Evolutionary conservation across 1,284 basidiomycete species (phyloP).

Genomic region (Moesziomyces sp.): DNA sequence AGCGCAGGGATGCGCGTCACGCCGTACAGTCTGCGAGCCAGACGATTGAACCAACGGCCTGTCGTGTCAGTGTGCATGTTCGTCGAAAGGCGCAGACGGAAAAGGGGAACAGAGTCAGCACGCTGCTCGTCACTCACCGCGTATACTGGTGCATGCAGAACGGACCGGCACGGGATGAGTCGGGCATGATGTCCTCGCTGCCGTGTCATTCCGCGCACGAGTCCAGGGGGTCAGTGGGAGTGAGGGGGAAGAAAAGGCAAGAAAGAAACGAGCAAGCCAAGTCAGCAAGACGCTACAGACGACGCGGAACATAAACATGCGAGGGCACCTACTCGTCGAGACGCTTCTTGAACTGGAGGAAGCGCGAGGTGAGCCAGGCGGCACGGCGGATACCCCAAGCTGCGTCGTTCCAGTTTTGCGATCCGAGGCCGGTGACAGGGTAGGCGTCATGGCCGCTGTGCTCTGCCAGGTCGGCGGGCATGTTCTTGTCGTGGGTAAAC

Average conservation of each 20-base stretch:
- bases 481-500: slow-evolving; percentile 73
- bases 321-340: slow-evolving; percentile 72
- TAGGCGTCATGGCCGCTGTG: slow-evolving; percentile 61
- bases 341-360: slow-evolving; percentile 80
- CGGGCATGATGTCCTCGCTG: slow-evolving; percentile 72
- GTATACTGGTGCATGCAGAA: slow-evolving; percentile 74
- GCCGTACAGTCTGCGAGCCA: slow-evolving; percentile 72
- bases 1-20: slow-evolving; percentile 67
- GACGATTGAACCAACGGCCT: slow-evolving; percentile 71
- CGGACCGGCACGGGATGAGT: slow-evolving; percentile 72
- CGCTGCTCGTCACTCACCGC: slow-evolving; percentile 67
- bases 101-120: slow-evolving; percentile 23
- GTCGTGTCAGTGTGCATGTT: slow-evolving; percentile 27
- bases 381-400: slow-evolving; percentile 87
- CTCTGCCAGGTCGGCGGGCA: slow-evolving; percentile 66
- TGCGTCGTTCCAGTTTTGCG: slow-evolving; percentile 64
- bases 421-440: slow-evolving; percentile 38
- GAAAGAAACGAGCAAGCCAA: neutral
- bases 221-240: neutral
- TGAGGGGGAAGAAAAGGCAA: neutral
- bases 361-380: slow-evolving; percentile 82
- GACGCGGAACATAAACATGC: too few species aligned
- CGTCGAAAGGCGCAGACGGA: slow-evolving; percentile 16
- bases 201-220: neutral
- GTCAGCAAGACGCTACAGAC: slow-evolving; percentile 5